Evolutionary conservation across 129 eudicot genomes (phyloP).

Genomic region (Artemisia tridentata): DNA sequence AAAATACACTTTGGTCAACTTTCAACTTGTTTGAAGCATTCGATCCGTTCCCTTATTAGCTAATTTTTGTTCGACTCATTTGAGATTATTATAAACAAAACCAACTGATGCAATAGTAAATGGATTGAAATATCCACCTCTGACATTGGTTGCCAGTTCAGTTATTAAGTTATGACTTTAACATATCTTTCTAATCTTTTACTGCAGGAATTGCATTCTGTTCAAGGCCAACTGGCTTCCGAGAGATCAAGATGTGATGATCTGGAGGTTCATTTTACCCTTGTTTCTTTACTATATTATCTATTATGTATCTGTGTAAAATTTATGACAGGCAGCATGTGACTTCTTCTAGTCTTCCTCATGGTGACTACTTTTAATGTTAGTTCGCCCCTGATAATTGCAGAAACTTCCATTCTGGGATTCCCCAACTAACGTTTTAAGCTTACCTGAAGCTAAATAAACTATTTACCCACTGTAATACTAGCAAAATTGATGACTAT

Average conservation of each 20-base stretch:
- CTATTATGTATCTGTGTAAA: not conserved
- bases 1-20: constrained; percentile 1
- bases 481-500: not conserved
- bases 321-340: constrained; percentile 9
- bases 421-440: not conserved
- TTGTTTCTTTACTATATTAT: constrained; percentile 7
- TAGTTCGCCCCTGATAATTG: not conserved
- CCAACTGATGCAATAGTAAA: not conserved
- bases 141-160: not conserved
- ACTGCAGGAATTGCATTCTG: constrained; percentile 83
- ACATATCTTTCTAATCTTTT: constrained; percentile 22
- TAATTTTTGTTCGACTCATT: not conserved
- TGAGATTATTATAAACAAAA: not conserved
- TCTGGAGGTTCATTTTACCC: constrained; percentile 64
- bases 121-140: constrained; percentile 6
- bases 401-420: not conserved
- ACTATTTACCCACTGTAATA: constrained; percentile 3
- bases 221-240: constrained; percentile 75
- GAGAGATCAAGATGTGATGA: constrained; percentile 96
- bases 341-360: not conserved
- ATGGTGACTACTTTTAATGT: constrained; percentile 11
- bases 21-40: not conserved
- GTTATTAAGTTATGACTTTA: constrained; percentile 3
- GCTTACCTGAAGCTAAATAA: constrained; percentile 2
- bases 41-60: not conserved